Percentiles rank a stretch among this genome's conserved stretches.
Evolutionary conservation across 768 basidiomycete genomes (phyloP).

Genomic region (Boletus subparvulus): DNA sequence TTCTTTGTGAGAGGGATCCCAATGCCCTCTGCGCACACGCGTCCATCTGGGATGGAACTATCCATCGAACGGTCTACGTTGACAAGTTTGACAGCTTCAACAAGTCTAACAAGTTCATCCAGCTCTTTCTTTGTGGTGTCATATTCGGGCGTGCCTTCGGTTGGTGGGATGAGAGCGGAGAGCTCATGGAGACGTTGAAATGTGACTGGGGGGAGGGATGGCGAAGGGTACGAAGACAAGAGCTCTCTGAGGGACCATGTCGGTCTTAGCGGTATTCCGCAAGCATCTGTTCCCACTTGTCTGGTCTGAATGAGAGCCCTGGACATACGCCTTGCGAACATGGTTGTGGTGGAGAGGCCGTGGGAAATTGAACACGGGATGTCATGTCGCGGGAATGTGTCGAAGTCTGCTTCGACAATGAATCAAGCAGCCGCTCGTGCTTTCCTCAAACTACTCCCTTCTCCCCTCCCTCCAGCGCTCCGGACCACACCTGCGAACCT

Average conservation of each 20-base stretch:
- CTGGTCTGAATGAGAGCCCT: slow-evolving; percentile 3
- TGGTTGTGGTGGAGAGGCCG: not conserved
- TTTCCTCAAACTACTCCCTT: slow-evolving; percentile 59
- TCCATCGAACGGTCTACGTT: slow-evolving; percentile 34
- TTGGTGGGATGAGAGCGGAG: slow-evolving; percentile 70
- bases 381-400: not conserved
- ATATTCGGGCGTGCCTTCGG: slow-evolving; percentile 55
- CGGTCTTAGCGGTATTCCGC: slow-evolving; percentile 62
- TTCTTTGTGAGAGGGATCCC: slow-evolving; percentile 31
- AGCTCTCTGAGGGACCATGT: slow-evolving; percentile 82
- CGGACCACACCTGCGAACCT: slow-evolving; percentile 58
- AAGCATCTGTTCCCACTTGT: slow-evolving; percentile 46
- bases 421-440: slow-evolving; percentile 28
- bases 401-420: slow-evolving; percentile 11
- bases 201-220: slow-evolving; percentile 54
- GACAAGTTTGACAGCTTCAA: slow-evolving; percentile 78
- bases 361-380: slow-evolving; percentile 7
- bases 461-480: slow-evolving; percentile 59
- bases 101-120: slow-evolving; percentile 70
- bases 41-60: slow-evolving; percentile 38
- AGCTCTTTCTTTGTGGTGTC: slow-evolving; percentile 53
- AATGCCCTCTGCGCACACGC: slow-evolving; percentile 41
- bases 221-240: slow-evolving; percentile 73
- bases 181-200: slow-evolving; percentile 67
- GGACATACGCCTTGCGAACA: slow-evolving; percentile 4